phyloP scores from a whole-genome alignment of 805 yeast species.

The Candida orba region DNA sequence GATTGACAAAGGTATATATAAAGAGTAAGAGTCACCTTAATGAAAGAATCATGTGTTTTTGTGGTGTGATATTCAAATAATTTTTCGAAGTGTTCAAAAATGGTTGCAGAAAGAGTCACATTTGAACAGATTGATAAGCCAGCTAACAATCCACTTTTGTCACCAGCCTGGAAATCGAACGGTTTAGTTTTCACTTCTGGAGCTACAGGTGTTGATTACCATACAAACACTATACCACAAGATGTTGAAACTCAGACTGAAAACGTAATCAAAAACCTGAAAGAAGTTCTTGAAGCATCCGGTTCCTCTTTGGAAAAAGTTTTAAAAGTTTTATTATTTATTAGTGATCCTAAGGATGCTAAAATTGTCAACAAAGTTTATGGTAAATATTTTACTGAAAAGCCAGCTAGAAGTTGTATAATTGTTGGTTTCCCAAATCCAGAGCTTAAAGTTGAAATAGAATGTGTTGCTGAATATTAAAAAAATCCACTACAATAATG shows the following conservation, averaged over 20 bases:
- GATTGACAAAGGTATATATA: too few relatives aligned
- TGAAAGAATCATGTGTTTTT: background rate
- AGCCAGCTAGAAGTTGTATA: slow-evolving; percentile 49
- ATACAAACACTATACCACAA: slow-evolving; percentile 33
- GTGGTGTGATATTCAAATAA: background rate
- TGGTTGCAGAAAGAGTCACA: slow-evolving; percentile 21
- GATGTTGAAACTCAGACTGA: slow-evolving; percentile 39
- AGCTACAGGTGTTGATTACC: slow-evolving; percentile 35
- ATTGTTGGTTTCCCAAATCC: slow-evolving; percentile 46
- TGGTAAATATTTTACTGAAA: slow-evolving; percentile 35
- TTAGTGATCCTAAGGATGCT: slow-evolving; percentile 36
- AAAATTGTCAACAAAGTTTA: slow-evolving; percentile 39
- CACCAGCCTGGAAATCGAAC: slow-evolving; percentile 35
- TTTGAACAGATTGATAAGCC: slow-evolving; percentile 22
- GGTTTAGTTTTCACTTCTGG: slow-evolving; percentile 46
- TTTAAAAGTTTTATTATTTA: slow-evolving; percentile 43
- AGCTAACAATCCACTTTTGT: slow-evolving; percentile 25
- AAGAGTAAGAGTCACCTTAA: too few relatives aligned
- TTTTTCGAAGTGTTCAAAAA: background rate
- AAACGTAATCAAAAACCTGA: slow-evolving; percentile 35
- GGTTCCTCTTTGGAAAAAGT: slow-evolving; percentile 41
- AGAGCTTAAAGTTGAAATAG: slow-evolving; percentile 42
- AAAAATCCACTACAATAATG: background rate
- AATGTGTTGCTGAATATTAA: slow-evolving; percentile 34
- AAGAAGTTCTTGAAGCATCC: slow-evolving; percentile 33